Evolutionary conservation across 208 protist genomes (phyloP).

Genomic region (Leishmania tarentolae): DNA sequence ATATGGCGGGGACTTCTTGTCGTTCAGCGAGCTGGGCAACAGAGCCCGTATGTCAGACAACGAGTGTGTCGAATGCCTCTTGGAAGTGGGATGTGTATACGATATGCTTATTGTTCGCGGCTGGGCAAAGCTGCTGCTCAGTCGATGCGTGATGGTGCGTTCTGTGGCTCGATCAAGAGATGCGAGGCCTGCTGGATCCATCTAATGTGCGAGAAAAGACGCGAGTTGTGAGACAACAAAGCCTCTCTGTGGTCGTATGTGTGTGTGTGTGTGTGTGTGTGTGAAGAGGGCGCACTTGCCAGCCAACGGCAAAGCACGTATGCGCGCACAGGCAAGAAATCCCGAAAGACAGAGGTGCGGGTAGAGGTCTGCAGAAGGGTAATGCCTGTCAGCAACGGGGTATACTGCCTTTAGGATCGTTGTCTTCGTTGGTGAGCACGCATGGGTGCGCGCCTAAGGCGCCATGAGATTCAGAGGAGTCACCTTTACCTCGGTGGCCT

Average conservation of each 20-base stretch:
- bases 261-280: not conserved
- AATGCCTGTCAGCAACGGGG: not conserved
- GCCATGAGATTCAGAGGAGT: not conserved
- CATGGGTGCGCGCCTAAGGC: not conserved
- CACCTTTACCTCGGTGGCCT: not conserved
- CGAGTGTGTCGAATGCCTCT: not conserved
- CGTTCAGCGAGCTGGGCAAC: not conserved
- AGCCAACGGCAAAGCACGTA: not conserved
- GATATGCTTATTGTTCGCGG: not conserved
- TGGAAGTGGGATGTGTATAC: not conserved
- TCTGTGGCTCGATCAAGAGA: constrained; percentile 7
- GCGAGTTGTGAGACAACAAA: not conserved
- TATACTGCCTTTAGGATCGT: not conserved
- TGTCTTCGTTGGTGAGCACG: not conserved
- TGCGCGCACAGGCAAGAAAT: not conserved
- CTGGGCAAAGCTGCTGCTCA: not conserved
- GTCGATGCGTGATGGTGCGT: constrained; percentile 8
- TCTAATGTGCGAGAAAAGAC: not conserved
- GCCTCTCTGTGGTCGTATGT: not conserved
- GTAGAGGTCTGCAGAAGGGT: not conserved
- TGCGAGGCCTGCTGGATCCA: not conserved
- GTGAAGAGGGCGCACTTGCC: not conserved
- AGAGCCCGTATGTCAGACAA: not conserved
- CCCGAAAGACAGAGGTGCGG: not conserved
- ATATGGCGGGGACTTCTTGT: not conserved